Evolutionary conservation across 352 stramenopile species (phyloP).

Genomic region (Globisporangium splendens): DNA sequence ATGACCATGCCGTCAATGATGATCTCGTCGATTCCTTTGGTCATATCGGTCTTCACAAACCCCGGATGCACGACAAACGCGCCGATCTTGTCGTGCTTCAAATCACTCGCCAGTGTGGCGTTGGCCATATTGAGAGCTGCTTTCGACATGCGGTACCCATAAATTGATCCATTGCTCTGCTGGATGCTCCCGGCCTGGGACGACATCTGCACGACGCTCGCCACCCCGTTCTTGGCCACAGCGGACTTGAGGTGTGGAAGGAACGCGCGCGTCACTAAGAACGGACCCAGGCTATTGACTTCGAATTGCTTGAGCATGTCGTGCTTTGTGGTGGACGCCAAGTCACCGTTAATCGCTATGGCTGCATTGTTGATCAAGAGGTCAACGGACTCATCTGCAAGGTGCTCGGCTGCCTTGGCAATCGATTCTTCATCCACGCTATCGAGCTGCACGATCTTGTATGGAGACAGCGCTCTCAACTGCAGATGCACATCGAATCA

Average conservation of each 20-base stretch:
- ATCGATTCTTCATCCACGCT: conserved; percentile 20
- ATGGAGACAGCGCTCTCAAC: conserved; percentile 13
- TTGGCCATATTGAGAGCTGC: conserved; percentile 37
- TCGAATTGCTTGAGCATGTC: conserved; percentile 29
- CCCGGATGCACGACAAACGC: conserved; percentile 30
- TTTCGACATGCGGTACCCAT: conserved; percentile 48
- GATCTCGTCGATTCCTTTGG: conserved; percentile 7
- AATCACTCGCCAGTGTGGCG: conserved; percentile 20
- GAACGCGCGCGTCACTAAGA: conserved; percentile 28
- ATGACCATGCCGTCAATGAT: not conserved
- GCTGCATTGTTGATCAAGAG: conserved; percentile 45
- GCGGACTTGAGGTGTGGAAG: conserved; percentile 19
- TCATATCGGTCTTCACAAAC: conserved; percentile 40
- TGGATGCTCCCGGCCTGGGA: conserved; percentile 19
- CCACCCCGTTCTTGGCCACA: conserved; percentile 4
- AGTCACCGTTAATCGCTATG: conserved; percentile 3
- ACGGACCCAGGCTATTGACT: conserved; percentile 32
- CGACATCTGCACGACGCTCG: conserved; percentile 26
- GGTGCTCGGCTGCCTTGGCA: conserved; percentile 3
- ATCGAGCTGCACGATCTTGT: conserved; percentile 24
- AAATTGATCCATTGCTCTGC: conserved; percentile 15
- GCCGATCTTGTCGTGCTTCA: conserved; percentile 20
- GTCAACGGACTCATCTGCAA: conserved; percentile 23
- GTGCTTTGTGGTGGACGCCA: conserved; percentile 13
- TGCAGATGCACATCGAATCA: not conserved